Conservation (phyloP, 345 rosid genomes). For the Hypericum perforatum region DNA sequence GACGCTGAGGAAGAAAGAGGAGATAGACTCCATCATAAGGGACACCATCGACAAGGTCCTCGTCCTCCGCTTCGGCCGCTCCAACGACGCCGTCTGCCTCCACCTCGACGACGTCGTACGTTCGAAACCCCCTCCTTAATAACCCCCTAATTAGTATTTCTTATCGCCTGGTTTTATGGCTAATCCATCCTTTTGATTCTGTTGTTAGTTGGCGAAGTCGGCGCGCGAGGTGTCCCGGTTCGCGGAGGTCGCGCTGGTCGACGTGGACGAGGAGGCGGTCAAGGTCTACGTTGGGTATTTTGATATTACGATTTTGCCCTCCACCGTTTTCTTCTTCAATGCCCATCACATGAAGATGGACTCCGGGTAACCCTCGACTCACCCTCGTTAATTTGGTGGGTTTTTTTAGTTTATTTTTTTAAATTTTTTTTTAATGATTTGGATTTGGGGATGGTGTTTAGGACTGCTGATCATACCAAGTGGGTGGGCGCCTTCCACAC, state of each 20-base stretch:
- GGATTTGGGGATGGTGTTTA: constrained; percentile 7
- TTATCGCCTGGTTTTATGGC: not conserved
- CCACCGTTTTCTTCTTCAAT: constrained; percentile 85
- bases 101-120: constrained; percentile 60
- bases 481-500: constrained; percentile 77
- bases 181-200: not conserved
- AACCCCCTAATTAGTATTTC: not conserved
- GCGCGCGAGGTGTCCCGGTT: constrained; percentile 61
- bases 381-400: not conserved
- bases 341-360: constrained; percentile 96
- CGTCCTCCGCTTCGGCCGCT: constrained; percentile 82
- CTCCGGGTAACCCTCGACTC: constrained; percentile 43
- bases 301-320: constrained; percentile 62
- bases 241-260: constrained; percentile 54
- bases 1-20: constrained; percentile 58
- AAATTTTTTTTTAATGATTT: not conserved
- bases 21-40: constrained; percentile 56
- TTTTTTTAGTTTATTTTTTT: not conserved
- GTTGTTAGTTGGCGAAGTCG: constrained; percentile 56
- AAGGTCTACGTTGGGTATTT: constrained; percentile 79
- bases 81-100: constrained; percentile 46
- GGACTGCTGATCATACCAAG: constrained; percentile 86
- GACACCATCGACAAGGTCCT: constrained; percentile 85
- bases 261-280: constrained; percentile 61
- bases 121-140: not conserved